Evolutionary conservation across 2,329 filamentous ascomycete genomes (phyloP).

Genomic region (Colletotrichum incanum): DNA sequence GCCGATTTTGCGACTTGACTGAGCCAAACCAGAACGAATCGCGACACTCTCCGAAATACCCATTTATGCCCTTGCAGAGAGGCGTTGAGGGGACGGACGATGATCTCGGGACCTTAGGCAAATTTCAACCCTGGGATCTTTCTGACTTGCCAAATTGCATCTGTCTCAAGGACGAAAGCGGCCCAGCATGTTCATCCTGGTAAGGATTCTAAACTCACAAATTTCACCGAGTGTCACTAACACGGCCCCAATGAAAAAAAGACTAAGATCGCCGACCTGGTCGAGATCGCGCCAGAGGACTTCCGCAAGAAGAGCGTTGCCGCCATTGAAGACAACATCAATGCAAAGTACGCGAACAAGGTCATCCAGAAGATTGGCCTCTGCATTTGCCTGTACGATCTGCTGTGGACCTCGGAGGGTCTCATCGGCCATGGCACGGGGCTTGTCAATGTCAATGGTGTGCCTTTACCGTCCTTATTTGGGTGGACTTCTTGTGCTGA

Average conservation of each 20-base stretch:
- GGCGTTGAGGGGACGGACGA: constrained; percentile 10
- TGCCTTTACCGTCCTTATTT: neutral
- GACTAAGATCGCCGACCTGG: constrained; percentile 95
- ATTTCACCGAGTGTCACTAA: constrained; percentile 31
- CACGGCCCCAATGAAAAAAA: constrained; percentile 55
- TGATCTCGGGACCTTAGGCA: neutral
- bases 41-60: neutral
- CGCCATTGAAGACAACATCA: constrained; percentile 96
- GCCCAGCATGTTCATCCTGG: constrained; percentile 66
- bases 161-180: neutral
- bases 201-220: constrained; percentile 48
- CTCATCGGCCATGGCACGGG: constrained; percentile 94
- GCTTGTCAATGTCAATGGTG: constrained; percentile 94
- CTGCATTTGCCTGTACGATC: constrained; percentile 93
- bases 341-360: constrained; percentile 96
- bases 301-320: constrained; percentile 87
- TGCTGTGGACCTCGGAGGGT: constrained; percentile 91
- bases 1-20: constrained; percentile 30
- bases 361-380: constrained; percentile 95
- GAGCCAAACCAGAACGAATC: constrained; percentile 4
- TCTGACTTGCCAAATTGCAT: neutral
- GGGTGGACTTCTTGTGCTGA: constrained; percentile 37
- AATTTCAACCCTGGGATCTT: neutral
- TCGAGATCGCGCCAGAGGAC: constrained; percentile 91
- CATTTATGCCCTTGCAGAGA: neutral